Conservation (phyloP, 139 green algal species). For the Coelastrella sp. region DNA sequence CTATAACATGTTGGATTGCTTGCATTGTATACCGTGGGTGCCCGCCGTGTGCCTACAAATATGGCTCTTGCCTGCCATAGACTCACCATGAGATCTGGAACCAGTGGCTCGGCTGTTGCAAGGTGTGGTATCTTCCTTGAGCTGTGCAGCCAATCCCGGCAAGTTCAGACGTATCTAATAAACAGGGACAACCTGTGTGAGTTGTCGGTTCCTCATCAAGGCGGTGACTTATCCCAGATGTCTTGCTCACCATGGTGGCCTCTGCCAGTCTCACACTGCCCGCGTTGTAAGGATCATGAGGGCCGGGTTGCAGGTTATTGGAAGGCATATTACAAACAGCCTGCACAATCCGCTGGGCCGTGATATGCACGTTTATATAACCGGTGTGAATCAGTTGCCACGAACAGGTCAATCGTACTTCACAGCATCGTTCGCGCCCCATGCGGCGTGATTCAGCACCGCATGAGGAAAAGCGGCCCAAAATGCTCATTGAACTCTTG, state of each 20-base stretch:
- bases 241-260: constrained; percentile 19
- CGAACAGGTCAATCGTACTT: too few relatives aligned
- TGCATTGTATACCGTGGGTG: background rate
- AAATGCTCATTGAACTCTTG: too few relatives aligned
- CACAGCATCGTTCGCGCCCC: too few relatives aligned
- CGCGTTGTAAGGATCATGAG: constrained; percentile 39
- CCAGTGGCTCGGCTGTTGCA: background rate
- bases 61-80: background rate
- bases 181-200: background rate
- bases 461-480: too few relatives aligned
- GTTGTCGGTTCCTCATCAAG: background rate
- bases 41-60: background rate
- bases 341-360: background rate
- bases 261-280: constrained; percentile 37
- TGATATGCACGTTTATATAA: background rate
- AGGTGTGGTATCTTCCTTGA: constrained; percentile 3
- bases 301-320: constrained; percentile 5
- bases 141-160: constrained; percentile 6
- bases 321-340: background rate
- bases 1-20: background rate
- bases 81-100: background rate
- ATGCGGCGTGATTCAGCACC: too few relatives aligned
- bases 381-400: background rate
- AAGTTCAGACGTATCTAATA: constrained; percentile 29
- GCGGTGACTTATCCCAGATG: background rate